Conservation (phyloP, 2,329 filamentous ascomycete species). For the Aspergillus flavus region DNA sequence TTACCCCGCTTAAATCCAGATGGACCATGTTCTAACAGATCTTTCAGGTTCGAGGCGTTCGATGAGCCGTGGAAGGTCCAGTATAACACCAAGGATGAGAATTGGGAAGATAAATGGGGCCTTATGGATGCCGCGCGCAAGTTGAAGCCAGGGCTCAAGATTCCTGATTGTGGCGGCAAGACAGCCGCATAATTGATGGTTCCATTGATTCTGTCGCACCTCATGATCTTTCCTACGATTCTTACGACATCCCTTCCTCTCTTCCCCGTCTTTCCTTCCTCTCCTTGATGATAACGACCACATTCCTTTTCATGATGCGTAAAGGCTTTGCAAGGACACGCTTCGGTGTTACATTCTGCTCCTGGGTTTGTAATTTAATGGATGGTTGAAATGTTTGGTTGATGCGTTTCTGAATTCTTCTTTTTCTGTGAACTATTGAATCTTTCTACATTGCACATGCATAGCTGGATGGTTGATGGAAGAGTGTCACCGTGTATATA, state of each 20-base stretch:
- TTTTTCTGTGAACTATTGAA: slow-evolving; percentile 3
- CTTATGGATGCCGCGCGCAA: slow-evolving; percentile 83
- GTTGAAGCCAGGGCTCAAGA: slow-evolving; percentile 79
- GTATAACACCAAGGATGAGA: slow-evolving; percentile 68
- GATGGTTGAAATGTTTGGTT: slow-evolving; percentile 3
- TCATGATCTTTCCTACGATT: background rate
- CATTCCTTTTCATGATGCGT: background rate
- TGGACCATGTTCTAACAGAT: slow-evolving; percentile 17
- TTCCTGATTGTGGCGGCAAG: slow-evolving; percentile 83
- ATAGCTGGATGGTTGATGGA: background rate
- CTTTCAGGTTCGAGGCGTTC: slow-evolving; percentile 78
- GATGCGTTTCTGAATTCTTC: background rate
- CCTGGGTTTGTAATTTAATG: slow-evolving; percentile 19
- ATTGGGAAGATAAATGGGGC: slow-evolving; percentile 97
- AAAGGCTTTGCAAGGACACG: background rate
- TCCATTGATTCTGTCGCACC: background rate
- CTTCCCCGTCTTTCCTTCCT: slow-evolving; percentile 8
- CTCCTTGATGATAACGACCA: slow-evolving; percentile 7
- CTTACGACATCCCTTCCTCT: background rate
- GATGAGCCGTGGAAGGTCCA: slow-evolving; percentile 92
- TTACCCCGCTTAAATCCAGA: slow-evolving; percentile 8
- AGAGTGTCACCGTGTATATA: slow-evolving; percentile 10
- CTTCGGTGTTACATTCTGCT: slow-evolving; percentile 12
- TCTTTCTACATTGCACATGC: slow-evolving; percentile 2
- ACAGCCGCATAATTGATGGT: slow-evolving; percentile 50